Base-by-base conservation (phyloP, 805 yeast genomes). In the Metschnikowia cerradonensis region DNA sequence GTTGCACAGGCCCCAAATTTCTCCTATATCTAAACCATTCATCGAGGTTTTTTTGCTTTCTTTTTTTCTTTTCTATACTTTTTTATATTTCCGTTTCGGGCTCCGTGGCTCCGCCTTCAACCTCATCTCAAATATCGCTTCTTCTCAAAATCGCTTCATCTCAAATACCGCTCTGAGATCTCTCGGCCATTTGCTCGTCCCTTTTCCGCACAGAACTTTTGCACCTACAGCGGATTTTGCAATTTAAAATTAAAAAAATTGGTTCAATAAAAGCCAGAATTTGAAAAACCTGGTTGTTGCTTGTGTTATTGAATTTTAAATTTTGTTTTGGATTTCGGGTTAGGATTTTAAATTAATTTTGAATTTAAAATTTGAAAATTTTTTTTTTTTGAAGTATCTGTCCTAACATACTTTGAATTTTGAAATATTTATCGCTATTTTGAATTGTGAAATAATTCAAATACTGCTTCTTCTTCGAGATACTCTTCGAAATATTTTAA, bases 191-290 rank as follows among this genome's bases (percentile, higher is more conserved):
- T 22, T 23, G 41, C 41, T 38, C 33, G 15, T 37, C 34, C 15
- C 30, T 33, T 40, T 40, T 20, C 43, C 43, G 43, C 43, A 26
- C 43, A 32, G 11, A 17, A 39, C 15, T 26, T 35, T 40, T 40
- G 43, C 43, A 40, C 22, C 43, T 40, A 15, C 41, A n/a, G 43
- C 43, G 20, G 34, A 40, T 10, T 39, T 39, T 39, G 41, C 41
- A 39, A 22, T 22, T 14, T 39, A 30, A 22, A 39, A 23, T 26
- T 26, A 26, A 3, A 8, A 26, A 26, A 10, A 10, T 26, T 26
- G 11, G 30, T 26, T 26, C 13, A 26, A 26, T 8, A 26, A 8
- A 26, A 26, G 30, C 30, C 30, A 8, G 30, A 26, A 26, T 3
- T 26, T 8, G 30, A 10, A 8, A 26, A 26, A 10, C 11, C 10